Conservation (phyloP, 192 early-diverging fungal species). For the Rhizophagus sp. region DNA sequence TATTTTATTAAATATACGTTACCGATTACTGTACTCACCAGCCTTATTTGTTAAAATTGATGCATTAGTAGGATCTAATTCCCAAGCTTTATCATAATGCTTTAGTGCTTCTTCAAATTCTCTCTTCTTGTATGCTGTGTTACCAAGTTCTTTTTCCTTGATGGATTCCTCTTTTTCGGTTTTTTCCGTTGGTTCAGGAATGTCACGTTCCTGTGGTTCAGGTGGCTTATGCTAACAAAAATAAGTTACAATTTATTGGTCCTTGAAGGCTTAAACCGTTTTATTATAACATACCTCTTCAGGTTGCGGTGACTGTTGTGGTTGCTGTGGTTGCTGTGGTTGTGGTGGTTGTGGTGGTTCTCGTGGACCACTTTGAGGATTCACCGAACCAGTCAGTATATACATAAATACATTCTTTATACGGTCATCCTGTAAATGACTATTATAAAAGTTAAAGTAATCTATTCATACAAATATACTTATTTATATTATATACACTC, state of each 20-base stretch:
- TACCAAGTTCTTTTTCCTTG: slow-evolving; percentile 85
- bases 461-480: not conserved
- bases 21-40: slow-evolving; percentile 43
- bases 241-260: not conserved
- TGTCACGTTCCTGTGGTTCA: slow-evolving; percentile 40
- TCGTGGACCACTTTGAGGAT: slow-evolving; percentile 47
- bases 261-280: too few relatives aligned
- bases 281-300: not conserved
- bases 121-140: slow-evolving; percentile 89
- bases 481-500: slow-evolving; percentile 37
- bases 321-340: slow-evolving; percentile 32
- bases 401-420: slow-evolving; percentile 77
- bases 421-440: slow-evolving; percentile 70
- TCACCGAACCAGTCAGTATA: slow-evolving; percentile 67
- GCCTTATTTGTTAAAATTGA: slow-evolving; percentile 97
- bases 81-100: slow-evolving; percentile 90
- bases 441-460: not conserved
- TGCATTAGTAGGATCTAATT: slow-evolving; percentile 86
- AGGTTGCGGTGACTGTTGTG: not conserved
- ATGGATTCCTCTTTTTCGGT: slow-evolving; percentile 70
- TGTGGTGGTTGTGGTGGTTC: slow-evolving; percentile 16
- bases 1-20: too few relatives aligned
- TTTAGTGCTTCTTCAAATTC: slow-evolving; percentile 85
- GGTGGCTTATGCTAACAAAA: not conserved
- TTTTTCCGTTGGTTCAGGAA: slow-evolving; percentile 45